Evolutionary conservation across 495 filamentous ascomycete genomes (phyloP).

Genomic region (Aspergillus nidulans): DNA sequence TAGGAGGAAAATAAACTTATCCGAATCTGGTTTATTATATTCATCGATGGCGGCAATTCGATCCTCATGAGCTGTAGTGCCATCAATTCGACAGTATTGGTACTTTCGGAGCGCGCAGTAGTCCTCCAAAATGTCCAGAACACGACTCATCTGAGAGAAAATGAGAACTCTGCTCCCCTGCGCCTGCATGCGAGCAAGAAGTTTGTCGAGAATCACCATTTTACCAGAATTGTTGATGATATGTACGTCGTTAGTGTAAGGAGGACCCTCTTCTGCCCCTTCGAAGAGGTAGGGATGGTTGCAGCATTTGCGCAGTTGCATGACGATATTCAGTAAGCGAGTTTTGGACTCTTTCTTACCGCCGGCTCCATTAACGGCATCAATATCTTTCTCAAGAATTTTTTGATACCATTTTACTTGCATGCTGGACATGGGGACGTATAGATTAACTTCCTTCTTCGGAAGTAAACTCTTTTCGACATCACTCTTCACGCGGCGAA

Average conservation of each 20-base stretch:
- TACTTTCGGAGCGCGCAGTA: conserved; percentile 94
- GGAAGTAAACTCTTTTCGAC: conserved; percentile 97
- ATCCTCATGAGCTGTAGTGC: conserved; percentile 94
- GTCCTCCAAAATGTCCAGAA: conserved; percentile 95
- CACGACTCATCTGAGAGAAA: conserved; percentile 98
- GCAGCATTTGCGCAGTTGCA: conserved; percentile 99
- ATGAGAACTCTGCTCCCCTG: conserved; percentile 92
- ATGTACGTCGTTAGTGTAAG: conserved; percentile 97
- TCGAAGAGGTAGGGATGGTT: conserved; percentile 99
- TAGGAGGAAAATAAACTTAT: conserved; percentile 97
- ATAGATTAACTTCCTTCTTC: conserved; percentile 96
- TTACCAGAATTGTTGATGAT: conserved; percentile 91
- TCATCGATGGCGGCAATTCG: conserved; percentile 97
- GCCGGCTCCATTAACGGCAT: conserved; percentile 94
- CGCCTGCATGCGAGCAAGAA: conserved; percentile 75
- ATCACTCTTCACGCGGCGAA: conserved; percentile 96
- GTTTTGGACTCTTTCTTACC: conserved; percentile 99
- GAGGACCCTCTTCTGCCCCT: conserved; percentile 93
- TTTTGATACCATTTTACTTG: conserved; percentile 99
- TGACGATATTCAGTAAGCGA: conserved; percentile 97
- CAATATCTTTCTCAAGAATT: conserved; percentile 98
- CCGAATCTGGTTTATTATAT: conserved; percentile 91
- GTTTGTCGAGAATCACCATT: conserved; percentile 95
- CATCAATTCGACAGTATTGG: conserved; percentile 97
- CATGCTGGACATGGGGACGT: conserved; percentile 99